Evolutionary conservation across 371 early-diverging fungal genomes (phyloP).

Genomic region (Catenaria anguillulae): DNA sequence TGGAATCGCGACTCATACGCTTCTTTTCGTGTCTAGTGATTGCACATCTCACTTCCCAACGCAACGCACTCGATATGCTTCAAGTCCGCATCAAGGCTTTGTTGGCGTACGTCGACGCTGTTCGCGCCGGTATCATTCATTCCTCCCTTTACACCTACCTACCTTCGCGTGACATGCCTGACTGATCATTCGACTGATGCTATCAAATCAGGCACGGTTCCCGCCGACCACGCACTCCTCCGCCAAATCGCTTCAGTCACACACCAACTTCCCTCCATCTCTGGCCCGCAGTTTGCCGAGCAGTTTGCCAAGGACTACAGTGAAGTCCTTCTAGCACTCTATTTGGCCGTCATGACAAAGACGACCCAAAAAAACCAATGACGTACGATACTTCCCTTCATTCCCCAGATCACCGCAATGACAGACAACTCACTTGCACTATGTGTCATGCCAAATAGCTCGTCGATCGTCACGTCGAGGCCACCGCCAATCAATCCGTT

Average conservation of each 20-base stretch:
- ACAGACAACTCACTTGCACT: no score
- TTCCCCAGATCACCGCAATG: no score
- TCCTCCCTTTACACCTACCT: no score
- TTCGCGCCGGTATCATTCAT: slow-evolving; percentile 11
- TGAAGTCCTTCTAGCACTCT: slow-evolving; percentile 58
- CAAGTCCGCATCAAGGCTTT: slow-evolving; percentile 50
- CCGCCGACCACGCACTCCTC: slow-evolving; percentile 58
- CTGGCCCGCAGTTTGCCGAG: slow-evolving; percentile 45
- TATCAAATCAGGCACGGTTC: no score
- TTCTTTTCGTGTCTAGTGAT: no score
- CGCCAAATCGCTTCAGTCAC: slow-evolving; percentile 60
- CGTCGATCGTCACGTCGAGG: no score
- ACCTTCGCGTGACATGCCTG: no score
- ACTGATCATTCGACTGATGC: no score
- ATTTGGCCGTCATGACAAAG: slow-evolving; percentile 64
- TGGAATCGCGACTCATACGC: no score
- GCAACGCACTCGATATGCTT: slow-evolving; percentile 71
- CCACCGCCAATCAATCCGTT: no score
- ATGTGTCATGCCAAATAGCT: slow-evolving; percentile 53
- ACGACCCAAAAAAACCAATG: slow-evolving; percentile 53
- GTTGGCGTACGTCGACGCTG: slow-evolving; percentile 52
- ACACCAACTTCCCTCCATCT: slow-evolving; percentile 53
- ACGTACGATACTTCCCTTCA: no score
- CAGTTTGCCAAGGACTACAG: slow-evolving; percentile 62
- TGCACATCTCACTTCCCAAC: slow-evolving; percentile 53